A percentile compares a stretch with the other conserved stretches of the same genome.
Evolutionary conservation across 1,284 basidiomycete species (phyloP).

Genomic region (Naganishia cerealis): DNA sequence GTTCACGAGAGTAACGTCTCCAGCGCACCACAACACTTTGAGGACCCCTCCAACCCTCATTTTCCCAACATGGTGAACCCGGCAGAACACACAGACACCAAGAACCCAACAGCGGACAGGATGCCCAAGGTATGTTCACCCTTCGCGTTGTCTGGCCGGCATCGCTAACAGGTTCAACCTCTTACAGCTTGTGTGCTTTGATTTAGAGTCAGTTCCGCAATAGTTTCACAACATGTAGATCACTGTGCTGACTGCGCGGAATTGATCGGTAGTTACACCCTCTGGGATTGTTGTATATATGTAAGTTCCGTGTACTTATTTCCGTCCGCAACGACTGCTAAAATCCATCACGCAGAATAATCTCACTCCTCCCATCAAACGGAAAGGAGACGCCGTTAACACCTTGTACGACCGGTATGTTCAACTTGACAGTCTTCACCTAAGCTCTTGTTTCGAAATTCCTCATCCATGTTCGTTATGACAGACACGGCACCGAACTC

Average conservation of each 20-base stretch:
- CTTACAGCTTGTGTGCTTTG: conserved; percentile 23
- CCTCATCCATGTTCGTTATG: neutral
- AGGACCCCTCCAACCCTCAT: neutral
- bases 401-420: conserved; percentile 26
- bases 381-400: conserved; percentile 32
- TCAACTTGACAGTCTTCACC: no score
- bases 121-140: conserved; percentile 20
- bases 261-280: conserved; percentile 10
- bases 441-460: neutral
- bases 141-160: neutral
- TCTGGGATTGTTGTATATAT: conserved; percentile 24
- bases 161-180: neutral
- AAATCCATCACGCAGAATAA: conserved; percentile 5
- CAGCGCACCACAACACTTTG: no score
- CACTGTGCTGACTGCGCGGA: neutral
- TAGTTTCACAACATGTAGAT: neutral
- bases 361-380: conserved; percentile 28
- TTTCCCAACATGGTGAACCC: neutral
- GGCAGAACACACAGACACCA: conserved; percentile 14
- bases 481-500: conserved; percentile 20
- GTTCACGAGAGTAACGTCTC: no score
- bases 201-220: conserved; percentile 6
- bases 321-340: neutral
- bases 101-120: conserved; percentile 7
- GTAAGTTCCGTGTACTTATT: neutral